Conservation (phyloP, 2,329 filamentous ascomycete genomes). For the Ceratocystis harringtonii region DNA sequence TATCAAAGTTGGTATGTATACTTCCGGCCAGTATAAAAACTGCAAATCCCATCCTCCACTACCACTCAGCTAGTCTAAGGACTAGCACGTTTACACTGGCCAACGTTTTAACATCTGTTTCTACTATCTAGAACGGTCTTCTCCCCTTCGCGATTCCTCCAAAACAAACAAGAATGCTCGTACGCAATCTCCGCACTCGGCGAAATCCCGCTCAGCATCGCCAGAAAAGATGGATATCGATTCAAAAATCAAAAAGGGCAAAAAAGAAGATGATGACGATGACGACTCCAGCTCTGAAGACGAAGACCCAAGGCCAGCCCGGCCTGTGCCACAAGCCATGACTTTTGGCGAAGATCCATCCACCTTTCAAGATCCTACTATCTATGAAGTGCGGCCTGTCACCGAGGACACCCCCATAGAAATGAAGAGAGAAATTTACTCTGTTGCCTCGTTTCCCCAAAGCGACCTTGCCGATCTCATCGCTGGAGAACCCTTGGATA, state of each 20-base stretch:
- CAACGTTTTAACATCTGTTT: background rate
- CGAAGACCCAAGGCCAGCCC: slow-evolving; percentile 45
- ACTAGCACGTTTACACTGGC: background rate
- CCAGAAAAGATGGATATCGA: slow-evolving; percentile 45
- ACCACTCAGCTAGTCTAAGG: background rate
- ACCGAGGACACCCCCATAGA: slow-evolving; percentile 28
- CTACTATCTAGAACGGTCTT: slow-evolving; percentile 34
- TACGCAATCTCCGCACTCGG: slow-evolving; percentile 45
- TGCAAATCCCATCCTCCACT: background rate
- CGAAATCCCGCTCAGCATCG: slow-evolving; percentile 33
- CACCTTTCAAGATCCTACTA: slow-evolving; percentile 77
- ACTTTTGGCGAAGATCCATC: slow-evolving; percentile 87
- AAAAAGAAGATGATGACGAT: slow-evolving; percentile 26
- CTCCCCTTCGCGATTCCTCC: slow-evolving; percentile 35
- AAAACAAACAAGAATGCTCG: slow-evolving; percentile 38
- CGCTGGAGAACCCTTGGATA: slow-evolving; percentile 77
- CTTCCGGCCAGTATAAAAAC: too few relatives aligned
- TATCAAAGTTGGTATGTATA: slow-evolving; percentile 23
- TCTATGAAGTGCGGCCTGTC: slow-evolving; percentile 78
- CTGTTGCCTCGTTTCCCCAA: slow-evolving; percentile 68
- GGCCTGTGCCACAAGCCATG: slow-evolving; percentile 59
- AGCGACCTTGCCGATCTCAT: slow-evolving; percentile 72
- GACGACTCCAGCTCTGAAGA: slow-evolving; percentile 40
- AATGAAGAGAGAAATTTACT: slow-evolving; percentile 74
- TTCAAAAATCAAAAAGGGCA: slow-evolving; percentile 31